Base-by-base conservation (phyloP, 176 grass and related monocot genomes). In the Cenchrus fungigraminus region DNA sequence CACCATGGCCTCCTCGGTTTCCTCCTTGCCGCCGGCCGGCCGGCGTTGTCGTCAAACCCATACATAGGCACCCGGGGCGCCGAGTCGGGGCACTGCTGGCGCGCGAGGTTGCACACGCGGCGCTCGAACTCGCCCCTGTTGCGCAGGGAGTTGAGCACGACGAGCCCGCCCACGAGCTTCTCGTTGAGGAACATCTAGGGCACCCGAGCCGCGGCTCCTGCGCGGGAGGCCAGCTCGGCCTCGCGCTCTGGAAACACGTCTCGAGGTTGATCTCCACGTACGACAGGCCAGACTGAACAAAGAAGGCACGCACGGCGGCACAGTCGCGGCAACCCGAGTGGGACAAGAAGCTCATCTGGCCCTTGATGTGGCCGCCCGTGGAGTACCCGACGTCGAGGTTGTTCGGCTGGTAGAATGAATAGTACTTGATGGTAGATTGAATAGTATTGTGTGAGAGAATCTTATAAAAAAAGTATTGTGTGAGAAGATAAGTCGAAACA, bases 101-200 rank as follows among this genome's bases (percentile, higher is more conserved):
- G 91, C 4, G 88, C 87, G 83, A 93, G 87, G 6, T 91, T 86
- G 0, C 80, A 68, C 66, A 99, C 78, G 46, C 92, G 81, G 29
- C 90, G 84, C 42, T 99, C 93, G 83, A 99, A 92, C 78, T 99
- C 88, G 40, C 97, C 90, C 62, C 91, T 91, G 83, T 99, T 99
- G 54, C 97, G 84, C 42, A 96, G 77, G 58, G 97, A 99, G 87
- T 99, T 99, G 76, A 99, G 77, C 69, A 89, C 97, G 11, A 99
- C 93, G 71, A 99, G 75, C 0, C 93, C 93, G 20, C 97, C 97
- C 0, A 99, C 80, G 65, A 94, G 93, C 74, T 94, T 99, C 34
- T 99, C 97, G 81, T 99, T 99, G 12, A 99, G 79, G 87, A 99
- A 99, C 74, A 99, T 99, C 83, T 93, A 91, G 0, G 97, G 97